phyloP scores from a whole-genome alignment of 768 basidiomycete species.

The Scleroderma citrinum region DNA sequence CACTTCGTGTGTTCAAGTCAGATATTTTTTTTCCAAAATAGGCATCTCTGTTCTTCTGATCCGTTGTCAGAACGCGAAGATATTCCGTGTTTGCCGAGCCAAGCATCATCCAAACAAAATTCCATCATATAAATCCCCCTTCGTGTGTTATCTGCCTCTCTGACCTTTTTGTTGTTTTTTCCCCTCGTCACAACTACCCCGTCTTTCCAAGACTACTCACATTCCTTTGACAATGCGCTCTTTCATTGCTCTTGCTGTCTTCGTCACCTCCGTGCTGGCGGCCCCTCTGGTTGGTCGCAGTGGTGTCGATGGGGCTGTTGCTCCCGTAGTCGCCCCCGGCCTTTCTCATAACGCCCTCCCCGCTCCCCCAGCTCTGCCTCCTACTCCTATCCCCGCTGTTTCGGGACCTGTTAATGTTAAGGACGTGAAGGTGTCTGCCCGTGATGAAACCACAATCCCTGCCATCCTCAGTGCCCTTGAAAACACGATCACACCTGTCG shows the following conservation, averaged over 20 bases:
- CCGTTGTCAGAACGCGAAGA: background rate
- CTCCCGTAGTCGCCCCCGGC: too few relatives aligned
- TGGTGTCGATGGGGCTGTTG: background rate
- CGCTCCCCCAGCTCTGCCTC: too few relatives aligned
- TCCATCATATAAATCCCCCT: background rate
- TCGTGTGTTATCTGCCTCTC: slow-evolving; percentile 4
- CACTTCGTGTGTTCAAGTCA: background rate
- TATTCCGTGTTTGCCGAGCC: background rate
- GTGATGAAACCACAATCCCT: too few relatives aligned
- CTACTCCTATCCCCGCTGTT: too few relatives aligned
- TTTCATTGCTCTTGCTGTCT: slow-evolving; percentile 20
- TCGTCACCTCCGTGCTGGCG: slow-evolving; percentile 10
- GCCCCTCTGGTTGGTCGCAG: slow-evolving; percentile 22
- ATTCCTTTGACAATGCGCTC: slow-evolving; percentile 35
- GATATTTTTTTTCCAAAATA: background rate
- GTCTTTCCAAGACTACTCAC: slow-evolving; percentile 21
- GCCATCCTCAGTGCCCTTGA: too few relatives aligned
- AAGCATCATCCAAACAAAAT: background rate
- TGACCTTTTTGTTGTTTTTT: slow-evolving; percentile 15
- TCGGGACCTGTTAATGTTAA: too few relatives aligned
- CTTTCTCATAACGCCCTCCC: too few relatives aligned
- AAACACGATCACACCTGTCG: slow-evolving; percentile 12
- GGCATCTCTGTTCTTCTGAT: background rate
- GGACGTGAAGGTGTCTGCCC: too few relatives aligned
- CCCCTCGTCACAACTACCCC: background rate